These are phyloP conservation scores for Solanum aculeatissimum DNA, from an alignment of 305 asterid species.

Conservation along the genomic window DNA sequence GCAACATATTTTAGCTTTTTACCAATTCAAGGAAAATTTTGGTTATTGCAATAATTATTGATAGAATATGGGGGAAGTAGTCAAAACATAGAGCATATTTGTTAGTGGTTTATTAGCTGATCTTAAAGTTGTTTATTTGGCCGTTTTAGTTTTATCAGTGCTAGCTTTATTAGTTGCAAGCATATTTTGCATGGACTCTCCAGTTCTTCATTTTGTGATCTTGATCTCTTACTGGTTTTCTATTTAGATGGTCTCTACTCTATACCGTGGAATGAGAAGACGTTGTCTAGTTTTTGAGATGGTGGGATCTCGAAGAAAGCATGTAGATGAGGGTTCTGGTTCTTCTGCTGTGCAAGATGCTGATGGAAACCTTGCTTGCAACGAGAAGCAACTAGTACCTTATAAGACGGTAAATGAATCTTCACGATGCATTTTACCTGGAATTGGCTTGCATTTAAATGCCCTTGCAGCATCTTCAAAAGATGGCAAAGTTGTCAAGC, in stretches of 20 bases:
- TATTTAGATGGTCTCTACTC: conserved; percentile 48
- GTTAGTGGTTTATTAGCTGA: not conserved
- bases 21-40: not conserved
- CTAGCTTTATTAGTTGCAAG: not conserved
- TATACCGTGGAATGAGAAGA: conserved; percentile 85
- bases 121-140: not conserved
- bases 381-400: conserved; percentile 24
- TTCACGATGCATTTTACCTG: conserved; percentile 49
- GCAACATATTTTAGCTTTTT: not conserved
- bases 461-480: conserved; percentile 71
- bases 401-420: conserved; percentile 31
- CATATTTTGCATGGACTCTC: not conserved
- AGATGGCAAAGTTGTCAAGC: conserved; percentile 36
- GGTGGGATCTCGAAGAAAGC: conserved; percentile 52
- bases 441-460: conserved; percentile 91
- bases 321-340: conserved; percentile 31
- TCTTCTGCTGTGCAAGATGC: conserved; percentile 25
- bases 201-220: not conserved
- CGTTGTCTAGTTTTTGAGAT: conserved; percentile 83
- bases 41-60: not conserved
- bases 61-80: not conserved
- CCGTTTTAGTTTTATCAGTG: not conserved
- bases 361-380: conserved; percentile 24
- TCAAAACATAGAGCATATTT: not conserved
- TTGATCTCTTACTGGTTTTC: not conserved